Evolutionary conservation across 2,329 filamentous ascomycete species (phyloP), one percentile per base, ranked within the genome.

Genomic region (Talaromyces funiculosus): DNA sequence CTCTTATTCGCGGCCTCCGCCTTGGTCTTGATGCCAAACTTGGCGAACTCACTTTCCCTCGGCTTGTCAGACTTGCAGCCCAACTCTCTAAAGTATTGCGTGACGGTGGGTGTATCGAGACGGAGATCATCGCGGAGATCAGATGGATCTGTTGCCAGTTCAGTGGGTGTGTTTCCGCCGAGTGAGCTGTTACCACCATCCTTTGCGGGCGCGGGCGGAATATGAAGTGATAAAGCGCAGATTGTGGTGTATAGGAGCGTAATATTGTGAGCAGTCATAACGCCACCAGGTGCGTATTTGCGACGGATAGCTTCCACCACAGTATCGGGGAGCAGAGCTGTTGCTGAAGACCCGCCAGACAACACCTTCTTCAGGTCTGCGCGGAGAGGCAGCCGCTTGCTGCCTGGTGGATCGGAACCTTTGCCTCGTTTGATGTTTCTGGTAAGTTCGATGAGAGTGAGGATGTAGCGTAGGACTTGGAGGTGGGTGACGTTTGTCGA

Each of bases 11-110:
- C 73, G 3, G 81, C 82, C 68, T 85, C 81, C 1, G 84, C 83
- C 71, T 86, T 86, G 65, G 86, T 81, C 61, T 83, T 86, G 53
- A 78, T 71, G 14, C 72, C 74, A 71, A 73, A 78, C 59, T 73
- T 76, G 24, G 66, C 69, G 61, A 73, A 74, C 64, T 79, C 78
- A 0, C 67, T 67, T 63, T 78, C 76, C 18, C 69, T 69, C 31
- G 75, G 72, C 67, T 71, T 72, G 55, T 78, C 75, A 42, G 78
- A 66, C 16, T 72, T 71, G 63, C 77, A 80, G n/a, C 78, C 78
- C 63, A 80, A 61, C 62, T 80, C 78, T 31, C 75, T 73, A 71
- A 77, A 80, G 61, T 77, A 77, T 64, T 78, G 76, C 63, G 65
- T 62, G 53, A 72, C 68, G 10, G 64, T 69, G 12, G 67, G 55